Evolutionary conservation across 257 asterid species (phyloP), one percentile per base, ranked within the genome.

Genomic region (Parsonsia alboflavescens): DNA sequence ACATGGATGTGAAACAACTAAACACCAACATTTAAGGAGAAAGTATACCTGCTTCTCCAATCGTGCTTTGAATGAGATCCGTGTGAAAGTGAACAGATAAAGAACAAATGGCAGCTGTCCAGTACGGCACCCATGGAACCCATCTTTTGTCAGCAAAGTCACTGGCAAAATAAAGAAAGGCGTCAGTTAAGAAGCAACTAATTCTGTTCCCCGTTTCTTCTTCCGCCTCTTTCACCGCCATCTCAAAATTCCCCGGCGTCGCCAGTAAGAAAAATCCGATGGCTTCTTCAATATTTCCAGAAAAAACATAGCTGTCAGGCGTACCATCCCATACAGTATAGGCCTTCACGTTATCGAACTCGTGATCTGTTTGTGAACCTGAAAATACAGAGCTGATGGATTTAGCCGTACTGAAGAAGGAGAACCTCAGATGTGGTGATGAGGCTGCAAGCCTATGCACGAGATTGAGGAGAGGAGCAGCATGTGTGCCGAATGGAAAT

Each of bases 401-500:
- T 9, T n/a, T 44, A 0, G 78, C 26, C 0, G 88, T 85, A 64
- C 73, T 92, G 87, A 92, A 83, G 76, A 90, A 89, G 1, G 98
- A 87, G 22, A 88, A 90, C 0, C 33, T 80, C 0, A 80, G 49
- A 10, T 30, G 41, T 0, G 91, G 89, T 39, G 89, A 52, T 0
- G 89, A 65, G 64, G 80, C 78, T 4, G 96, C 88, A 3, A 92
- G 79, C 62, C 82, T 80, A 46, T 64, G 84, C 19, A 86, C 88
- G 1, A 92, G 84, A 67, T 77, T 52, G 53, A 90, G 85, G 2
- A 90, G 75, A 0, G 93, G 89, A 1, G 85, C 85, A 6, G 96
- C 92, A 81, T 90, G 98, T 1, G 94, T 79, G 75, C 88, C 96
- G 80, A 90, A 90, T 4, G 98, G 98, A 79, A 92, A 92, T 17